phyloP scores from a whole-genome alignment of 768 basidiomycete species.

The Paxillus rubicundulus region DNA sequence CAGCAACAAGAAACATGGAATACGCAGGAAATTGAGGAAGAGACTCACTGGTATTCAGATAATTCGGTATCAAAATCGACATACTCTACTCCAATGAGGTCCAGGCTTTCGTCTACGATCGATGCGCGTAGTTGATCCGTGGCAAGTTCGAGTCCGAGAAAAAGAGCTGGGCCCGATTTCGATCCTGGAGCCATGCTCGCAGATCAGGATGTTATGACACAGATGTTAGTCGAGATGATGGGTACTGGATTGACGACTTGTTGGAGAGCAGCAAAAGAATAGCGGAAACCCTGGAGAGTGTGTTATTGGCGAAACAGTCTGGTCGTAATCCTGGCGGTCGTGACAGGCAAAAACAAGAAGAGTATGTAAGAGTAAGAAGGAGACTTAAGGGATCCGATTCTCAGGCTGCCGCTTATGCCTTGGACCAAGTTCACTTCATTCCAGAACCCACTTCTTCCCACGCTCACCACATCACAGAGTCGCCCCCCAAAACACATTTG shows the following conservation, averaged over 20 bases:
- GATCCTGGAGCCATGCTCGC: conserved; percentile 32
- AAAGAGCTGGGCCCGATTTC: conserved; percentile 52
- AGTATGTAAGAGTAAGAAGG: conserved; percentile 4
- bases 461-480: conserved; percentile 12
- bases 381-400: conserved; percentile 10
- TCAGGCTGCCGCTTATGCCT: conserved; percentile 7
- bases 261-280: conserved; percentile 13
- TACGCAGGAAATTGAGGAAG: conserved; percentile 2
- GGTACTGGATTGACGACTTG: conserved; percentile 18
- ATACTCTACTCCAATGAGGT: conserved; percentile 77
- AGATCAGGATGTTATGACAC: conserved; percentile 5
- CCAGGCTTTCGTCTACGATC: conserved; percentile 79
- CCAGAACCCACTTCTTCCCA: conserved; percentile 27
- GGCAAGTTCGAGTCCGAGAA: conserved; percentile 83
- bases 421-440: conserved; percentile 16
- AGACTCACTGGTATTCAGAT: conserved; percentile 75
- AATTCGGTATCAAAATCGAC: conserved; percentile 83
- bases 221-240: conserved; percentile 17
- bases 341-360: conserved; percentile 19
- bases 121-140: conserved; percentile 82
- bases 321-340: conserved; percentile 24
- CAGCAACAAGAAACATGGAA: background rate
- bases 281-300: conserved; percentile 1
- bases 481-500: background rate
- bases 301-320: conserved; percentile 2